phyloP scores from a whole-genome alignment of 805 yeast genomes.

The Saturnispora zaruensis region DNA sequence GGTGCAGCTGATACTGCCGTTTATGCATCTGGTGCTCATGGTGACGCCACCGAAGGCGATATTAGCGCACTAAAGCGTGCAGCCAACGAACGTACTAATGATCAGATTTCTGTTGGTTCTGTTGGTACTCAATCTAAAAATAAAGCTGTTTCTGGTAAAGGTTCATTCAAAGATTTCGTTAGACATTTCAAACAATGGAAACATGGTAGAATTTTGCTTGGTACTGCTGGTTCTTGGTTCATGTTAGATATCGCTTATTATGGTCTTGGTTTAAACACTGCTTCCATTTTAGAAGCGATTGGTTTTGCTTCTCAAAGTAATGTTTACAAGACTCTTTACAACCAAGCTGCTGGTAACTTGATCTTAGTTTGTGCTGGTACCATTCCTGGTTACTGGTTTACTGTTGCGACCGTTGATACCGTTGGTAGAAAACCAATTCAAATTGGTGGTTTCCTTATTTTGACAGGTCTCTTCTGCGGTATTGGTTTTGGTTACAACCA shows the following conservation, averaged over 20 bases:
- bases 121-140: constrained; percentile 22
- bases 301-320: constrained; percentile 71
- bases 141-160: constrained; percentile 54
- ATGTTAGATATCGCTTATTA: constrained; percentile 84
- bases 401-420: constrained; percentile 72
- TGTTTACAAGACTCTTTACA: constrained; percentile 61
- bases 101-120: constrained; percentile 29
- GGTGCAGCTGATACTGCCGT: constrained; percentile 41
- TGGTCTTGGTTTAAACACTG: constrained; percentile 79
- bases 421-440: constrained; percentile 84
- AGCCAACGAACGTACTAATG: constrained; percentile 1
- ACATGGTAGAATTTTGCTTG: constrained; percentile 72
- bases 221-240: constrained; percentile 92
- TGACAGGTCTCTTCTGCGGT: constrained; percentile 65
- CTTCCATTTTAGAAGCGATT: constrained; percentile 70
- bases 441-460: constrained; percentile 60
- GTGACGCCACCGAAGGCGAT: constrained; percentile 35
- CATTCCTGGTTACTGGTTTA: constrained; percentile 86
- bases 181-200: constrained; percentile 78
- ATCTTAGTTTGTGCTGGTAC: constrained; percentile 92
- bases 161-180: constrained; percentile 65
- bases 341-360: constrained; percentile 85
- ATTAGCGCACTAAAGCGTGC: constrained; percentile 32
- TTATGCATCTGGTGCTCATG: constrained; percentile 41
- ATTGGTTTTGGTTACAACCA: constrained; percentile 80